A percentile compares a stretch with the other conserved stretches of the same genome.
phyloP scores from a whole-genome alignment of 225 moss, liverwort and hornwort genomes.

The Lunularia cruciata region DNA sequence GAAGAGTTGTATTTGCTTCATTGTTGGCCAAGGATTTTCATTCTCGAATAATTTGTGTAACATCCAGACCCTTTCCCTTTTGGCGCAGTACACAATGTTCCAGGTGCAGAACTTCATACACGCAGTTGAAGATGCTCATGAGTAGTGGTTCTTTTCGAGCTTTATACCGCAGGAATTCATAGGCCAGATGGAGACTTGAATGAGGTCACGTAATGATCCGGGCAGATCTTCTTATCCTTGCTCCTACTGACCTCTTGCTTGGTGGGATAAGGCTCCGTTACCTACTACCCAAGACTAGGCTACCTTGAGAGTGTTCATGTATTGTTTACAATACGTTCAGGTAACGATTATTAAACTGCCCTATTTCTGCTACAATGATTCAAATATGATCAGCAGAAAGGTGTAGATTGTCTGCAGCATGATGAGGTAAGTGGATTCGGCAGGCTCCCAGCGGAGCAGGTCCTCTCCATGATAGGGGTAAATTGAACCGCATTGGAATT shows the following conservation, averaged over 20 bases:
- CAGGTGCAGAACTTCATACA: conserved; percentile 12
- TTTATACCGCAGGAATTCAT: neutral
- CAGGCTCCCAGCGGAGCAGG: no score
- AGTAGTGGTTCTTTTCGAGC: neutral
- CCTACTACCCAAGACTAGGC: neutral
- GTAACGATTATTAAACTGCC: neutral
- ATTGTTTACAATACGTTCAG: neutral
- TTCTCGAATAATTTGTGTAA: conserved; percentile 4
- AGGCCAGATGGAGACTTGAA: neutral
- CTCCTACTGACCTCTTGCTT: neutral
- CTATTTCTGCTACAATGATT: conserved; percentile 1
- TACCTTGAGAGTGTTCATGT: neutral
- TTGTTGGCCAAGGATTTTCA: neutral
- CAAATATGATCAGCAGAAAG: conserved; percentile 9
- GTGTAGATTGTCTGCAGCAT: conserved; percentile 4
- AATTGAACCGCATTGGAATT: no score
- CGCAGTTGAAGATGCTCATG: neutral
- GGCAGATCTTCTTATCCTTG: neutral
- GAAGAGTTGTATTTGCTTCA: neutral
- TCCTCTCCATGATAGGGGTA: no score
- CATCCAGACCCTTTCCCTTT: neutral
- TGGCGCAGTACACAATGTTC: neutral
- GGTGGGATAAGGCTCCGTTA: neutral
- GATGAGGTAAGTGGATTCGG: no score
- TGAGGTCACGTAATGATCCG: conserved; percentile 3